These are phyloP conservation scores for Russula foetens DNA, from an alignment of 768 basidiomycete species.

Conservation along the genomic window DNA sequence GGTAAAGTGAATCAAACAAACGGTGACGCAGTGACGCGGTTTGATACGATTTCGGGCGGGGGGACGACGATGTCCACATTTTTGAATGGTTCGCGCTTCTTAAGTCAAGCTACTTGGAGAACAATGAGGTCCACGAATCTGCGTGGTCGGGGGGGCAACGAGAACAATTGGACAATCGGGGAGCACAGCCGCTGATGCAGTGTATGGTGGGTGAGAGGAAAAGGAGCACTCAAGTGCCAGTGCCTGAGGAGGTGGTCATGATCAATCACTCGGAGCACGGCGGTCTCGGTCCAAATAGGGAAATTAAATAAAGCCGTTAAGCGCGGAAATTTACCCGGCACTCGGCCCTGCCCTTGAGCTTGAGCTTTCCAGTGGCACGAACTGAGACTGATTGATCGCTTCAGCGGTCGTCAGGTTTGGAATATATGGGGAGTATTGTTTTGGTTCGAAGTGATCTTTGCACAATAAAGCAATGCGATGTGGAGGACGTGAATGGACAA, in stretches of 20 bases:
- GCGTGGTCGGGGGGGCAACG: not conserved
- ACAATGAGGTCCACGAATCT: not conserved
- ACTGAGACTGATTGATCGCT: too few species aligned
- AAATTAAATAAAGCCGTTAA: too few species aligned
- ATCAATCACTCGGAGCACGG: too few species aligned
- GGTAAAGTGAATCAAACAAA: not conserved
- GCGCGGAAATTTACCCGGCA: too few species aligned
- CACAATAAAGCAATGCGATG: not conserved
- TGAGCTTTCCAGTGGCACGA: too few species aligned
- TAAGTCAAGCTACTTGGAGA: not conserved
- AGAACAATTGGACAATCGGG: not conserved
- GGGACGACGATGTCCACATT: not conserved
- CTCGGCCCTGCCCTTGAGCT: too few species aligned
- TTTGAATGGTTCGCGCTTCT: not conserved
- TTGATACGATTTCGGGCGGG: not conserved
- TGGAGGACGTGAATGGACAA: not conserved
- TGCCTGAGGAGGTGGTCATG: too few species aligned
- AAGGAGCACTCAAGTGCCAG: too few species aligned
- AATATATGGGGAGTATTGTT: too few species aligned
- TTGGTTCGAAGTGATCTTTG: not conserved
- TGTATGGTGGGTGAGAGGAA: too few species aligned
- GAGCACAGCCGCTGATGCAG: not conserved
- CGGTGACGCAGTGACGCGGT: not conserved
- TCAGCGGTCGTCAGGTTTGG: too few species aligned
- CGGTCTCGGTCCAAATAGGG: too few species aligned